A percentile compares a stretch with the other conserved stretches of the same genome.
These are phyloP conservation scores for Wallacemonas rigidus DNA, from an alignment of 208 protist species.

Conservation along the genomic window DNA sequence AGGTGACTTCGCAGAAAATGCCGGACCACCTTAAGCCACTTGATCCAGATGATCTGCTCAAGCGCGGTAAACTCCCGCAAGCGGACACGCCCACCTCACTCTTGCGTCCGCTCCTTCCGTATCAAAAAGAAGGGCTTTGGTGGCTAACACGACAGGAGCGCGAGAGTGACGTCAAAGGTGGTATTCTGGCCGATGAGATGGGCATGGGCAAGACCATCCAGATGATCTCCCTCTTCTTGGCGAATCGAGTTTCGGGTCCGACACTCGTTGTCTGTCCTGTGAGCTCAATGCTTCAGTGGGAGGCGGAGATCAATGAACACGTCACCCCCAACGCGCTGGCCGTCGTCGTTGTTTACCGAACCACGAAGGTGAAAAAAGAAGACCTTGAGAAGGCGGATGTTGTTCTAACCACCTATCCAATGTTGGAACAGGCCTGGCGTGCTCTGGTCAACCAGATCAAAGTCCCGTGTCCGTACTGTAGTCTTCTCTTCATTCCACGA, in stretches of 20 bases:
- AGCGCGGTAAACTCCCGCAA: slow-evolving; percentile 54
- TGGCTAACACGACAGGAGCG: slow-evolving; percentile 87
- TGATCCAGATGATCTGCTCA: slow-evolving; percentile 83
- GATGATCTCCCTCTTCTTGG: slow-evolving; percentile 91
- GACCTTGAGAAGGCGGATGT: slow-evolving; percentile 90
- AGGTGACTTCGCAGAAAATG: slow-evolving; percentile 49
- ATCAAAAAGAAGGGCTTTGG: slow-evolving; percentile 85
- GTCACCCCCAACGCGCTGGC: slow-evolving; percentile 60
- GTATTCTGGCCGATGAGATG: slow-evolving; percentile 99
- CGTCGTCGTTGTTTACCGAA: slow-evolving; percentile 82
- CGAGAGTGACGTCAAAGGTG: slow-evolving; percentile 64
- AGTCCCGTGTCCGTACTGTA: slow-evolving; percentile 90
- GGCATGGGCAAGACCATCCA: slow-evolving; percentile 97
- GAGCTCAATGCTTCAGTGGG: slow-evolving; percentile 94
- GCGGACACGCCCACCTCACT: slow-evolving; percentile 48
- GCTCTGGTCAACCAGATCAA: slow-evolving; percentile 80
- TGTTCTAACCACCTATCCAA: slow-evolving; percentile 94
- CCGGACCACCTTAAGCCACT: slow-evolving; percentile 76
- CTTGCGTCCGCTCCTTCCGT: slow-evolving; percentile 72
- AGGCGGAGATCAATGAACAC: slow-evolving; percentile 85
- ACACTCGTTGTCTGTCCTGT: slow-evolving; percentile 91
- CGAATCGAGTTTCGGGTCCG: slow-evolving; percentile 68
- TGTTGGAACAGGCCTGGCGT: slow-evolving; percentile 91
- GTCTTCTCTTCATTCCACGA: slow-evolving; percentile 82
- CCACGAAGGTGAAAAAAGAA: slow-evolving; percentile 47